phyloP scores from a whole-genome alignment of 2,329 filamentous ascomycete genomes.

The Setomelanomma holmii region DNA sequence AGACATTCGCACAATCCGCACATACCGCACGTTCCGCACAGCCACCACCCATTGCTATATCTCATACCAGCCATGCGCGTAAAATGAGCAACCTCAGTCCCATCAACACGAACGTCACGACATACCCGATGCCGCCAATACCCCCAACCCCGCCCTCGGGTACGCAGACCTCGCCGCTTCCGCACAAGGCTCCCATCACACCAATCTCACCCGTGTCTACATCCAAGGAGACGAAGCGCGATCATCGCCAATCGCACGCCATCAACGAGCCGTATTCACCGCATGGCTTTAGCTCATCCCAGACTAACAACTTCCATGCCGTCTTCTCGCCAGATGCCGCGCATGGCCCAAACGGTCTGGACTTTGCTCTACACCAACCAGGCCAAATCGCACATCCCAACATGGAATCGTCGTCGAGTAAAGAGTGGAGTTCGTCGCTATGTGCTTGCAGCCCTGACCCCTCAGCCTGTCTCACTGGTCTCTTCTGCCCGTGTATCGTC shows the following conservation, averaged over 20 bases:
- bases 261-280: conserved; percentile 41
- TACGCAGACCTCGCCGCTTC: conserved; percentile 30
- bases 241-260: conserved; percentile 22
- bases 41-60: conserved; percentile 18
- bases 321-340: conserved; percentile 47
- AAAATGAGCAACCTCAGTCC: conserved; percentile 43
- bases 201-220: conserved; percentile 35
- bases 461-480: conserved; percentile 47
- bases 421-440: conserved; percentile 42
- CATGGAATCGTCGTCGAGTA: conserved; percentile 40
- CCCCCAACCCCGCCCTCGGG: conserved; percentile 35
- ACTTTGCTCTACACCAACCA: conserved; percentile 45
- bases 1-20: conserved; percentile 6
- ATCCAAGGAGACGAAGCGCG: conserved; percentile 19
- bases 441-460: conserved; percentile 46
- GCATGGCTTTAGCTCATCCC: conserved; percentile 33
- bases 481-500: conserved; percentile 53
- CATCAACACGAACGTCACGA: conserved; percentile 37
- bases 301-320: conserved; percentile 32
- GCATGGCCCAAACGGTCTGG: conserved; percentile 49
- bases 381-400: conserved; percentile 52
- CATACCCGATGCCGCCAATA: conserved; percentile 31
- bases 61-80: conserved; percentile 35
- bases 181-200: conserved; percentile 37
- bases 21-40: conserved; percentile 15